Evolutionary conservation across 1,139 yeast genomes (phyloP), one percentile per base, ranked within the genome.

Genomic region (Protomyces macrosporus): DNA sequence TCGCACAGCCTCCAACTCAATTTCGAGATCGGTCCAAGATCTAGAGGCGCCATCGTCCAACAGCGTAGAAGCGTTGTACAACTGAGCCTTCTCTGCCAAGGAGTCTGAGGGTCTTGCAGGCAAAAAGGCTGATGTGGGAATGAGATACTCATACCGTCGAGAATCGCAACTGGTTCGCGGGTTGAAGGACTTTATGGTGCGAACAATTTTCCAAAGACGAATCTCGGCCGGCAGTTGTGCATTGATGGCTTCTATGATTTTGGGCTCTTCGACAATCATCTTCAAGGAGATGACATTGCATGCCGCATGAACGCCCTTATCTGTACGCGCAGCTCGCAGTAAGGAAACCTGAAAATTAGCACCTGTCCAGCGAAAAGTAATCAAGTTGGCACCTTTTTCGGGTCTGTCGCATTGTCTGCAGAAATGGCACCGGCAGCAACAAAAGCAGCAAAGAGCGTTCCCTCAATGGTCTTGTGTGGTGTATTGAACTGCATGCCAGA

Each of bases 251-350:
- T 80, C 79, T 53, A 87, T 79, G 62, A 91, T 81, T 64, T 88
- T 87, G n/a, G 81, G 82, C 71, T 91, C 98, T 73, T 91, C 97
- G 65, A 91, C 82, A 71, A 91, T 90, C 79, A 93, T 78, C 73
- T 93, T 93, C 71, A 90, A 79, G 6, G 96, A 88, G 53, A 95
- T 84, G 37, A 93, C 90, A 73, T 93, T 93, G 35, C 98, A 98
- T 4, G 98, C 98, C 34, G 99, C 98, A 75, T 93, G 99, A 14
- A 93, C 99, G 67, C 98, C 99, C 75, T 93, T 95, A 74, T 93
- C 99, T 4, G 99, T 93, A 75, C 98, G 82, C 3, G 98, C 98
- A 55, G 98, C 96, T 71, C 99, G 83, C 88, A 89, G 87, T 71
- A 95, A 88, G 0, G 95, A 91, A 64, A 86, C 85, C 62, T 58